Base-by-base conservation (phyloP, 352 stramenopile genomes). In the Elongisporangium anandrum region DNA sequence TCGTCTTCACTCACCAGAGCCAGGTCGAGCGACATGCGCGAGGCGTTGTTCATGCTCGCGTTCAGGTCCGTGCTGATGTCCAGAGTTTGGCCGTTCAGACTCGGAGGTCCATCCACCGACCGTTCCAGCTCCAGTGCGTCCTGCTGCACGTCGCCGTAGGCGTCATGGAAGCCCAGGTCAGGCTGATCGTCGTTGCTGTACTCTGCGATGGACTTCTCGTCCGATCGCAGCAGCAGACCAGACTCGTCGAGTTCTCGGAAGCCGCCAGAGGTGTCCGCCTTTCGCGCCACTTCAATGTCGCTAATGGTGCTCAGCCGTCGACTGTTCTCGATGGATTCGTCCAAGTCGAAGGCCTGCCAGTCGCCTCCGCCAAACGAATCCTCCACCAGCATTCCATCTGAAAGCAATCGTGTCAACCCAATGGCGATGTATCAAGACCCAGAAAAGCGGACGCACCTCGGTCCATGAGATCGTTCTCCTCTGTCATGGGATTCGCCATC, bases 281-380 rank as follows among this genome's bases (percentile, higher is more conserved):
- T 77, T 65, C 85, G 82, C 20, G 76, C 82, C 19, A 92, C 66
- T 84, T 95, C 85, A 66, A 96, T 83, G 51, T 94, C 85, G 62
- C 87, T 93, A 4, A 94, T 71, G 19, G 66, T 48, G 45, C 85
- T 94, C 1, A 76, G 19, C 63, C 77, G 47, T 63, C 60, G 49
- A 41, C 79, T 69, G 39, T 76, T 78, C 34, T 81, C 81, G 15
- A 81, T 75, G 10, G 69, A 80, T 59, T 90, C 83, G 26, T 93
- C 87, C 47, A 93, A 52, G 41, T 94, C 83, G 52, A 94, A 96
- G 5, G 82, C 83, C 22, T 94, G 83, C 85, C 84, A 94, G 54
- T 92, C 78, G 41, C 79, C 81, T 19, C 62, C 70, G 10, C 84
- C 85, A 59, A 92, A 94, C 15, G 85, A 95, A 24, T 94, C 85